Evolutionary conservation across 1,284 basidiomycete species (phyloP), one percentile per base, ranked within the genome.

Genomic region (Earliella scabrosa): DNA sequence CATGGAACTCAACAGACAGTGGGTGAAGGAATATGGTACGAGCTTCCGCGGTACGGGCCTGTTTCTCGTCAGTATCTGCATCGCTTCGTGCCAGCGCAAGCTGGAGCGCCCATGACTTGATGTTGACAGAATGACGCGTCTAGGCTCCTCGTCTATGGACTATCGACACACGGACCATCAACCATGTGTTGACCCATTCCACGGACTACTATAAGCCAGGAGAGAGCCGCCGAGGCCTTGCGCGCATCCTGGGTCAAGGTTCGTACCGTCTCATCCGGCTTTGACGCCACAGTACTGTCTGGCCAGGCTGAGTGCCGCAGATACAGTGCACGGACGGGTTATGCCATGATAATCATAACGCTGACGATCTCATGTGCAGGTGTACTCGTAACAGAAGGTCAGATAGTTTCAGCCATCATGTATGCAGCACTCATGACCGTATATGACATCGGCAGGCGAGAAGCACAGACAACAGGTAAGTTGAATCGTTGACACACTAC

Each of bases 11-110:
- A 75, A 80, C 20, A 79, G 84, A 47, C 63, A 77, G 64, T 90
- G 88, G 87, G 66, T 79, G 1, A 62, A 72, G 35, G 60, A 82
- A 56, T 87, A 86, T 59, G 88, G 88, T 0, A 67, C 59, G 5
- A 82, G 79, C 0, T 63, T 86, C 43, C 75, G 69, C 51, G 82
- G 78, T 51, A 75, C 74, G 47, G 71, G 71, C 1, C 63, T 82
- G 0, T 71, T 86, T 34, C 73, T 74, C 32, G 86, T 86, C 58
- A 50, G 79, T n/a, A 23, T n/a, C 31, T 32, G 18, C 20, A 24
- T 6, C 27, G n/a, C 16, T 31, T 6, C 6, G 6, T 31, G 13
- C 13, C 29, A 31, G 29, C 29, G 29, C 29, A 7, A 31, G 6
- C 6, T 13, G 7, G 29, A 6, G 29, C 29, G 29, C 13, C 29